Conservation (phyloP, 148 eudicot genomes). For the Beta vulgaris region DNA sequence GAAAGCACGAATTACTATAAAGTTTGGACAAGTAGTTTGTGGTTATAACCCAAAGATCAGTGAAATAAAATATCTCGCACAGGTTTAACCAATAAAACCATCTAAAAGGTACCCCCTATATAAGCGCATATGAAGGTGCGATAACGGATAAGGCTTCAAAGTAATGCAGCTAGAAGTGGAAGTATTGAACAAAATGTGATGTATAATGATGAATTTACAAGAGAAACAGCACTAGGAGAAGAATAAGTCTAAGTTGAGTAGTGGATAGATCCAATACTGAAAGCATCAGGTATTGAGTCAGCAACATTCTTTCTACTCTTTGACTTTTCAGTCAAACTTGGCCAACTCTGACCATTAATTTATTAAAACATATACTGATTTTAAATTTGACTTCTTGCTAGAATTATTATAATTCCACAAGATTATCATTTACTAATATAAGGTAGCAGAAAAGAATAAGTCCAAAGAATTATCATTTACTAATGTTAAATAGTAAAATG, state of each 20-base stretch:
- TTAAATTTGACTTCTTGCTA: not conserved
- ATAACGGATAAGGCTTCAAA: not conserved
- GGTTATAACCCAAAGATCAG: too few species aligned
- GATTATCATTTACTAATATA: not conserved
- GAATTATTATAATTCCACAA: not conserved
- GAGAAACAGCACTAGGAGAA: not conserved
- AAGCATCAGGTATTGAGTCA: not conserved
- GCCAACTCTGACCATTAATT: not conserved
- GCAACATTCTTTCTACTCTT: not conserved
- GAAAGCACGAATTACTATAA: too few species aligned
- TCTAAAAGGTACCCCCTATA: too few species aligned
- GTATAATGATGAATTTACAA: not conserved
- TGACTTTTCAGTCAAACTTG: not conserved
- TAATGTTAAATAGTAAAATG: not conserved
- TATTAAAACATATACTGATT: not conserved
- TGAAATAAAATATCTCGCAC: too few species aligned
- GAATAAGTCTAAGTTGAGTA: not conserved
- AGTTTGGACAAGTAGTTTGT: too few species aligned
- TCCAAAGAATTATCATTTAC: not conserved
- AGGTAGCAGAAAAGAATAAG: not conserved
- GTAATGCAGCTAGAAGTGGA: not conserved
- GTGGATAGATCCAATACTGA: not conserved
- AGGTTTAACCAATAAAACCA: too few species aligned
- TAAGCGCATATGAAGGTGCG: too few species aligned
- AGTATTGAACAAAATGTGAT: too few species aligned